Conservation (phyloP, 2,329 filamentous ascomycete genomes). For the Ophiostoma piceae region DNA sequence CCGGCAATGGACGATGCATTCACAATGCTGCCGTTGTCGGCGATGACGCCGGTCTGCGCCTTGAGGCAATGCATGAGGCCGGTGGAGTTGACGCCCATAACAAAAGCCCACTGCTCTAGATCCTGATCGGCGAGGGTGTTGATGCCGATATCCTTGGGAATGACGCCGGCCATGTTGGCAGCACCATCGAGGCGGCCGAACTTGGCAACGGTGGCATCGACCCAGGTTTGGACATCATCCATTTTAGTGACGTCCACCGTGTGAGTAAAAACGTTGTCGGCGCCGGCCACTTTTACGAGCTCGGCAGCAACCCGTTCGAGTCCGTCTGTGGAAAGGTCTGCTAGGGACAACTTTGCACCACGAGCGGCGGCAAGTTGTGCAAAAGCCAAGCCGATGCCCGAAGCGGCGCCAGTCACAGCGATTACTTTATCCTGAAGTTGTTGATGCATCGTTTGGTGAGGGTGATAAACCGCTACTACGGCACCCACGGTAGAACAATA, state of each 20-base stretch:
- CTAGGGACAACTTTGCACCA: slow-evolving; percentile 39
- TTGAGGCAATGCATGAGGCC: slow-evolving; percentile 26
- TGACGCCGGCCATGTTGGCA: slow-evolving; percentile 50
- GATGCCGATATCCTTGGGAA: slow-evolving; percentile 39
- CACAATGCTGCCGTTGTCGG: slow-evolving; percentile 39
- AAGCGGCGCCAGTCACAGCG: slow-evolving; percentile 43
- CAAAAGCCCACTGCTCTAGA: slow-evolving; percentile 29
- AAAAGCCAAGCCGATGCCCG: slow-evolving; percentile 44
- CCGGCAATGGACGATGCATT: slow-evolving; percentile 40
- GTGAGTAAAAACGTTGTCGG: neutral
- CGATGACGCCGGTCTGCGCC: slow-evolving; percentile 32
- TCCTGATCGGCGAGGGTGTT: slow-evolving; percentile 41
- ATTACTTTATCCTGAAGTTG: slow-evolving; percentile 40
- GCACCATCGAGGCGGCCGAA: slow-evolving; percentile 51
- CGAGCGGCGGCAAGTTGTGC: slow-evolving; percentile 39
- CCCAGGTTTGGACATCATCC: neutral
- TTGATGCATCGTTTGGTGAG: slow-evolving; percentile 21
- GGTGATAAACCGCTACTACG: no score
- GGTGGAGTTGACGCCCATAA: slow-evolving; percentile 24
- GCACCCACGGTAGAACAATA: neutral
- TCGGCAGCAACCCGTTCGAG: slow-evolving; percentile 1
- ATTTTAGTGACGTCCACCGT: neutral
- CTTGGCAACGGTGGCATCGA: slow-evolving; percentile 38
- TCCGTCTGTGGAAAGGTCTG: neutral
- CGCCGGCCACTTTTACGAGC: neutral